Base-by-base conservation (phyloP, 108 stramenopile genomes). In the Cafeteria roenbergensis region DNA sequence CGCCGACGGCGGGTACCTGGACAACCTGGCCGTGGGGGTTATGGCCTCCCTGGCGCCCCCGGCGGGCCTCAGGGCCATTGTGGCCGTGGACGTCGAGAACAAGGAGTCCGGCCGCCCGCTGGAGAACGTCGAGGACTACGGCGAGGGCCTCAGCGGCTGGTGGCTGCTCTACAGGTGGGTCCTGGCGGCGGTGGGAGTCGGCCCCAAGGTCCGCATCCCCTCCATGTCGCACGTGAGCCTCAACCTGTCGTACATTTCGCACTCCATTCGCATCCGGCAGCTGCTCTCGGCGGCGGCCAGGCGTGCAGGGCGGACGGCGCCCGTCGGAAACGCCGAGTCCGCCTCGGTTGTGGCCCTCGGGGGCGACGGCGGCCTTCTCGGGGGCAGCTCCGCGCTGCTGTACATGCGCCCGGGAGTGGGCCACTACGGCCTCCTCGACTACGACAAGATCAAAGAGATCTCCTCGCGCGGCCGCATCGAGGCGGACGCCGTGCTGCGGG, bases 1-100 rank as follows among this genome's bases (percentile, higher is more conserved):
- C 6, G 51, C 36, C 20, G 76, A 77, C 34, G 76, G 76, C 24
- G 72, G 72, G 0, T 77, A 77, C 63, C 62, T 69, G 27, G 73
- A 77, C 59, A 73, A 69, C 50, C 57, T 76, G 20, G 71, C 75
- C 2, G 59, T 61, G 59, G 59, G 30, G 2, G 59, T 61, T 22
- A 61, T 61, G 22, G 21, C 2, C 37, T 8, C 24, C 20, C 22
- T 61, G n/a, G 9, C 20, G 17, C 59, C 59, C 24, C n/a, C n/a
- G n/a, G n/a, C n/a, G n/a, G 3, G 30, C 29, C 8, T 61, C 59
- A 2, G 36, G 20, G 3, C 59, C 24, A 25, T 61, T 2, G 21
- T 61, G 24, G 59, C 59, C 9, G 59, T 61, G 17, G 59, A 61
- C 59, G 59, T 61, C 2, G 59, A 61, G 37, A 61, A 32, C 37